These are phyloP conservation scores for Daldinia decipiens DNA, from an alignment of 495 filamentous ascomycete species.

Conservation along the genomic window DNA sequence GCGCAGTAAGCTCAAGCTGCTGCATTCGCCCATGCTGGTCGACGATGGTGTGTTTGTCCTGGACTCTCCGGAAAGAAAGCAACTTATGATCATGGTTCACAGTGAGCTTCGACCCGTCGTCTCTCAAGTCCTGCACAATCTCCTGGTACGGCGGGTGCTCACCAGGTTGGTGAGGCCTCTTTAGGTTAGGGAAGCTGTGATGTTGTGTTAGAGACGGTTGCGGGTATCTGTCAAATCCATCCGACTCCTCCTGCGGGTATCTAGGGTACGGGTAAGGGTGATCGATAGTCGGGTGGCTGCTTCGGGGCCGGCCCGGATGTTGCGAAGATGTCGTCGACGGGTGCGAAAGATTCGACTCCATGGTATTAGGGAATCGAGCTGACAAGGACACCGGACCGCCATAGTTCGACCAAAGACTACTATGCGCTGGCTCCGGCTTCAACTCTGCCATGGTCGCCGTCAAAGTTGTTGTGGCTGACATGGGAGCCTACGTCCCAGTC, in stretches of 20 bases:
- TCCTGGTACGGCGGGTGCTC: constrained; percentile 61
- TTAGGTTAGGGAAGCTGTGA: constrained; percentile 65
- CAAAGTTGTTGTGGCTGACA: constrained; percentile 65
- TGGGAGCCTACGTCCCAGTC: constrained; percentile 57
- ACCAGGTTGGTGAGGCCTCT: constrained; percentile 56
- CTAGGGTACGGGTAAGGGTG: constrained; percentile 58
- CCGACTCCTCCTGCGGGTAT: constrained; percentile 56
- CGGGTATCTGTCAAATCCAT: constrained; percentile 58
- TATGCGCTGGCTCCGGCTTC: constrained; percentile 62
- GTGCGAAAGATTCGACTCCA: constrained; percentile 55
- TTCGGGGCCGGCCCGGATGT: constrained; percentile 58
- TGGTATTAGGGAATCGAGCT: constrained; percentile 55
- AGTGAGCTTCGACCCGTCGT: constrained; percentile 62
- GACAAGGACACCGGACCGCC: constrained; percentile 60
- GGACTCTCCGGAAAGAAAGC: constrained; percentile 62
- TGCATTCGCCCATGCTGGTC: constrained; percentile 65
- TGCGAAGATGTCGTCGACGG: constrained; percentile 53
- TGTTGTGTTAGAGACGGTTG: constrained; percentile 60
- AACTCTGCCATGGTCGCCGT: constrained; percentile 66
- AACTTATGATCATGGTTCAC: constrained; percentile 68
- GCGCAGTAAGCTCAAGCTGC: constrained; percentile 74
- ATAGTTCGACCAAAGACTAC: constrained; percentile 63
- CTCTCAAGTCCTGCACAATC: constrained; percentile 64
- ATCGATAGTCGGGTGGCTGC: constrained; percentile 49
- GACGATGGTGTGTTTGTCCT: constrained; percentile 66